Evolutionary conservation across 441 rosid genomes (phyloP).

Genomic region (Viola pubescens): DNA sequence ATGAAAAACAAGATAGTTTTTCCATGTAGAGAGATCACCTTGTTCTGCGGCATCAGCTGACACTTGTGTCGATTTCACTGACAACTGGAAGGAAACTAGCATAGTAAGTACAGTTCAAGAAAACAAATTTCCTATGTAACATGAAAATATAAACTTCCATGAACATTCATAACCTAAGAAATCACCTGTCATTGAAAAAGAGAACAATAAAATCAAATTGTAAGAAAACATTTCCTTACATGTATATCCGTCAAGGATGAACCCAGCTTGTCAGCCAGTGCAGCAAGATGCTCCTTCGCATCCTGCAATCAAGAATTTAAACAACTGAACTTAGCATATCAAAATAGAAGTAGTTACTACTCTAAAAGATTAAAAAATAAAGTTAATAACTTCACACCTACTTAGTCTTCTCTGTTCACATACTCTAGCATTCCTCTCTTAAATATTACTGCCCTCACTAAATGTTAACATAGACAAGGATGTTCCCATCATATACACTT

Average conservation of each 20-base stretch:
- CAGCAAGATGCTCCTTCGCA: slow-evolving; percentile 93
- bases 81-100: slow-evolving; percentile 52
- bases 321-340: not conserved
- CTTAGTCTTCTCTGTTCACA: not conserved
- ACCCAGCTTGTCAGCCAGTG: slow-evolving; percentile 91
- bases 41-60: slow-evolving; percentile 77
- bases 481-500: not conserved
- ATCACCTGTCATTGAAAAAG: slow-evolving; percentile 5
- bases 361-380: not conserved
- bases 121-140: no score
- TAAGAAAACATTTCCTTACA: slow-evolving; percentile 37
- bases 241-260: slow-evolving; percentile 78
- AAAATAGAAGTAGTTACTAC: no score
- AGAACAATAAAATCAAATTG: slow-evolving; percentile 18
- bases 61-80: slow-evolving; percentile 53
- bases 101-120: slow-evolving; percentile 17
- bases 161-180: slow-evolving; percentile 11
- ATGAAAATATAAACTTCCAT: slow-evolving; percentile 4
- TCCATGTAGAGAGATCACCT: slow-evolving; percentile 74
- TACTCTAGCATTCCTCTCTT: not conserved
- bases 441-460: not conserved
- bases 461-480: not conserved
- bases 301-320: slow-evolving; percentile 44
- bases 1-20: slow-evolving; percentile 38
- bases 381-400: not conserved